These are phyloP conservation scores for Akebia trifoliata DNA, from an alignment of 164 flowering plant species.

Conservation along the genomic window DNA sequence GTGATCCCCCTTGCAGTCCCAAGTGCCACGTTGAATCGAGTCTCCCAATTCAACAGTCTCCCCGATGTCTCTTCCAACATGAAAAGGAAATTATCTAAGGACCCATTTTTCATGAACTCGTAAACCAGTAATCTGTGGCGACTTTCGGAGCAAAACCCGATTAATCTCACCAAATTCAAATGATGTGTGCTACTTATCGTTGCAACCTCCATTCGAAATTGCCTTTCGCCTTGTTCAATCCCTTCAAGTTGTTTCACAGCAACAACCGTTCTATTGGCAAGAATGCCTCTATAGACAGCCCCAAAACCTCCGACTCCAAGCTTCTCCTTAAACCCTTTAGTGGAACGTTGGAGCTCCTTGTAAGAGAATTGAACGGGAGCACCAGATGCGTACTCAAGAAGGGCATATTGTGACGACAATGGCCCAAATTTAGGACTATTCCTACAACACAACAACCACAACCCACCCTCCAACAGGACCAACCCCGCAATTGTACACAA, in stretches of 20 bases:
- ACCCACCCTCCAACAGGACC: slow-evolving; percentile 30
- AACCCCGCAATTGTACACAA: slow-evolving; percentile 31
- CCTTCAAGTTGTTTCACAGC: slow-evolving; percentile 74
- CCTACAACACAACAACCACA: slow-evolving; percentile 60
- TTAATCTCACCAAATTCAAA: slow-evolving; percentile 57
- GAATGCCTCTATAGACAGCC: slow-evolving; percentile 54
- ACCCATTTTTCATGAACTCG: slow-evolving; percentile 72
- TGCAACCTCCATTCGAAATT: slow-evolving; percentile 76
- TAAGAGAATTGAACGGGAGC: slow-evolving; percentile 67
- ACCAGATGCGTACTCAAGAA: slow-evolving; percentile 72
- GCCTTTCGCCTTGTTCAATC: slow-evolving; percentile 68
- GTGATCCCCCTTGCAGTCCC: slow-evolving; percentile 82
- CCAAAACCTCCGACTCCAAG: slow-evolving; percentile 78
- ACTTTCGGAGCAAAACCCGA: slow-evolving; percentile 73
- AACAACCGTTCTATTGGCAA: slow-evolving; percentile 44
- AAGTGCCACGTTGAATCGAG: slow-evolving; percentile 58
- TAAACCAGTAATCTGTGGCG: slow-evolving; percentile 57
- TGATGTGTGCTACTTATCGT: slow-evolving; percentile 79
- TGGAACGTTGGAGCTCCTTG: slow-evolving; percentile 47
- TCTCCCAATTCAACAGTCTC: slow-evolving; percentile 52
- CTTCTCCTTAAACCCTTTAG: slow-evolving; percentile 62
- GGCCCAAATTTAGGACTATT: slow-evolving; percentile 34
- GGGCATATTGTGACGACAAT: slow-evolving; percentile 50
- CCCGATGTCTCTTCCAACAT: slow-evolving; percentile 24
- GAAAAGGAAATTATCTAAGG: slow-evolving; percentile 56